Percentiles rank a stretch among this genome's conserved stretches.
phyloP scores from a whole-genome alignment of 129 eudicot genomes.

The Kitagawia praeruptora region DNA sequence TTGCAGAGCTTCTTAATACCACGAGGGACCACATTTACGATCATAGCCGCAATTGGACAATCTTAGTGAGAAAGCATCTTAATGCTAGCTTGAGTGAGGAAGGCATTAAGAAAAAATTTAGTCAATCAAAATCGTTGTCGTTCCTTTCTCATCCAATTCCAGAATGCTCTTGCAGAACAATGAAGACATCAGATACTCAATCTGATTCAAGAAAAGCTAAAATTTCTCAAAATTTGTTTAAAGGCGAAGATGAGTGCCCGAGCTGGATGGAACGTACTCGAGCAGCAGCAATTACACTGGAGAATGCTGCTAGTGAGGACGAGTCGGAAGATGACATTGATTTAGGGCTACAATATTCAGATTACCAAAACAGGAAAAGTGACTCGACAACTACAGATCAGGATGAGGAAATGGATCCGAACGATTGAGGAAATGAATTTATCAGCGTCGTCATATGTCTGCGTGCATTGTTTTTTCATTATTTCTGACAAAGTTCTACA shows the following conservation, averaged over 20 bases:
- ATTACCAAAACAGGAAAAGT: slow-evolving; percentile 23
- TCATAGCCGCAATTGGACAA: slow-evolving; percentile 63
- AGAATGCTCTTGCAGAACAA: slow-evolving; percentile 69
- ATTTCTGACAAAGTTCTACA: slow-evolving; percentile 3
- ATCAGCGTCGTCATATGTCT: slow-evolving; percentile 13
- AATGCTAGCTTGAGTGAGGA: slow-evolving; percentile 64
- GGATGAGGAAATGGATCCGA: slow-evolving; percentile 97
- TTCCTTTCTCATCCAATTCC: slow-evolving; percentile 90
- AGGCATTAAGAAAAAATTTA: slow-evolving; percentile 44
- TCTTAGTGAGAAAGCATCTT: slow-evolving; percentile 63
- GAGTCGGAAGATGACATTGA: slow-evolving; percentile 44
- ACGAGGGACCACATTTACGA: slow-evolving; percentile 54
- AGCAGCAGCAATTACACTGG: slow-evolving; percentile 17
- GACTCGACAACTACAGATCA: slow-evolving; percentile 35
- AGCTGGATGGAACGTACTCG: slow-evolving; percentile 44
- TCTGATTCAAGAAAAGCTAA: slow-evolving; percentile 11
- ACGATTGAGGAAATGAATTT: slow-evolving; percentile 42
- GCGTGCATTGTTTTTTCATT: slow-evolving; percentile 1
- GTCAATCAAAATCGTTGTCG: slow-evolving; percentile 37
- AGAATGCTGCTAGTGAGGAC: slow-evolving; percentile 29
- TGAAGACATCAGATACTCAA: slow-evolving; percentile 27
- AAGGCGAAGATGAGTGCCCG: slow-evolving; percentile 57
- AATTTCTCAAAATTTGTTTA: slow-evolving; percentile 7
- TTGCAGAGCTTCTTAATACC: slow-evolving; percentile 52
- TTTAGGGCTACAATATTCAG: slow-evolving; percentile 26